Percentiles rank a stretch among this genome's conserved stretches.
phyloP scores from a whole-genome alignment of 2,329 filamentous ascomycete genomes.

The Microdochium trichocladiopsis region DNA sequence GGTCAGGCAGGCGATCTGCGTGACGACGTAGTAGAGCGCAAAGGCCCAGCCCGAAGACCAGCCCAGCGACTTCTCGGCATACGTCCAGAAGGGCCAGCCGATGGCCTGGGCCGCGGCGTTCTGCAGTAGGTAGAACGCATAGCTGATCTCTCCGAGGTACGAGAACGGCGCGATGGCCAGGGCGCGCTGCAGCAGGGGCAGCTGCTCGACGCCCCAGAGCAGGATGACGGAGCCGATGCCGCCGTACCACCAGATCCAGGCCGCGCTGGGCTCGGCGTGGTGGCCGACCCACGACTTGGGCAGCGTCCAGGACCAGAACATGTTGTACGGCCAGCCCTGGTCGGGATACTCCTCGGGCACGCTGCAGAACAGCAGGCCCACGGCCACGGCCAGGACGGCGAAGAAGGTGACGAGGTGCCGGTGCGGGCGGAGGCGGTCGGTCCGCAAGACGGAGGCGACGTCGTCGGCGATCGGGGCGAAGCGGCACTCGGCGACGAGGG shows the following conservation, averaged over 20 bases:
- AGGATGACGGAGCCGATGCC: background rate
- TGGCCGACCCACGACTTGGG: background rate
- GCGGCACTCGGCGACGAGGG: constrained; percentile 1
- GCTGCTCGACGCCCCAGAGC: constrained; percentile 1
- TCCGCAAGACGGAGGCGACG: background rate
- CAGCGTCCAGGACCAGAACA: background rate
- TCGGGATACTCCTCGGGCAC: background rate
- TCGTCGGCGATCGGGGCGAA: constrained; percentile 2
- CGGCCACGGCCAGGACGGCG: background rate
- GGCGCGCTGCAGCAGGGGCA: background rate
- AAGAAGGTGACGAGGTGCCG: background rate
- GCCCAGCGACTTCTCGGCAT: background rate
- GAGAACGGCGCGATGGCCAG: background rate
- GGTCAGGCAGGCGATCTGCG: background rate
- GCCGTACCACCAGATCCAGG: constrained; percentile 2
- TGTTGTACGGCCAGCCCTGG: constrained; percentile 1
- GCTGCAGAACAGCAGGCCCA: constrained; percentile 1
- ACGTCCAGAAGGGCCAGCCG: background rate
- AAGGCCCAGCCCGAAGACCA: background rate
- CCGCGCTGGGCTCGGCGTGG: background rate
- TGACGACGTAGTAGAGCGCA: background rate
- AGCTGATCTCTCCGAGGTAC: constrained; percentile 4
- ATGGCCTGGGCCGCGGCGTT: background rate
- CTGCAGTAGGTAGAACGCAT: constrained; percentile 2
- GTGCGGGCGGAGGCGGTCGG: background rate